A percentile compares a stretch with the other conserved stretches of the same genome.
Conservation (phyloP, 2,329 filamentous ascomycete species). For the Dothidotthia symphoricarpi region DNA sequence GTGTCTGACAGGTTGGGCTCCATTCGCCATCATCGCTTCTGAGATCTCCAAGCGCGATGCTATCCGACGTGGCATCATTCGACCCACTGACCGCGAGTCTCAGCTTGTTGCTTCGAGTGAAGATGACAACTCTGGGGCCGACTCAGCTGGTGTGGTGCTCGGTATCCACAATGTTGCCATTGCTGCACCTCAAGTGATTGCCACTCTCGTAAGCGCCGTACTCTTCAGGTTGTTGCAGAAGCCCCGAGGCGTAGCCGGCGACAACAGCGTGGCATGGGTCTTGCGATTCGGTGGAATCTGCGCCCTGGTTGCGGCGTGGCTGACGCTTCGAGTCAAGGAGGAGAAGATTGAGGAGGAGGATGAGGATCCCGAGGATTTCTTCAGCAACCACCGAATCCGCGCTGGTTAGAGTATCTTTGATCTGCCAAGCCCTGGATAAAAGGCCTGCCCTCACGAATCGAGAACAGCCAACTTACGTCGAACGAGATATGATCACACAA, state of each 20-base stretch:
- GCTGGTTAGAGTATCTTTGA: constrained; percentile 4
- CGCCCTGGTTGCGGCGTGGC: constrained; percentile 72
- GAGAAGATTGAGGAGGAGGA: constrained; percentile 43
- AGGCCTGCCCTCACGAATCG: background rate
- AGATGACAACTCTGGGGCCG: constrained; percentile 59
- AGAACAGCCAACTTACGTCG: background rate
- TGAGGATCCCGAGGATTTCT: constrained; percentile 21
- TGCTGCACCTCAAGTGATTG: constrained; percentile 85
- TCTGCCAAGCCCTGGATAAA: background rate
- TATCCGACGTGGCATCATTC: constrained; percentile 54
- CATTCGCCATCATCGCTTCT: constrained; percentile 90
- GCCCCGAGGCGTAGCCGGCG: constrained; percentile 76
- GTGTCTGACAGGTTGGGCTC: constrained; percentile 91
- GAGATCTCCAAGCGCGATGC: constrained; percentile 84
- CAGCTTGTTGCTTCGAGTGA: constrained; percentile 45
- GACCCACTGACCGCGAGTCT: constrained; percentile 41
- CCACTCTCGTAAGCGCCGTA: constrained; percentile 77
- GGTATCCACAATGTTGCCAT: constrained; percentile 96
- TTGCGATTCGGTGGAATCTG: constrained; percentile 79
- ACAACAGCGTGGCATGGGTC: constrained; percentile 84
- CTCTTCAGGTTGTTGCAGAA: constrained; percentile 88
- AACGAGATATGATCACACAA: background rate
- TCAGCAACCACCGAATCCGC: constrained; percentile 23
- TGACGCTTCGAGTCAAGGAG: constrained; percentile 67
- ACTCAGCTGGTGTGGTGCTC: constrained; percentile 85